Evolutionary conservation across 768 basidiomycete genomes (phyloP).

Genomic region (Trametes maxima): DNA sequence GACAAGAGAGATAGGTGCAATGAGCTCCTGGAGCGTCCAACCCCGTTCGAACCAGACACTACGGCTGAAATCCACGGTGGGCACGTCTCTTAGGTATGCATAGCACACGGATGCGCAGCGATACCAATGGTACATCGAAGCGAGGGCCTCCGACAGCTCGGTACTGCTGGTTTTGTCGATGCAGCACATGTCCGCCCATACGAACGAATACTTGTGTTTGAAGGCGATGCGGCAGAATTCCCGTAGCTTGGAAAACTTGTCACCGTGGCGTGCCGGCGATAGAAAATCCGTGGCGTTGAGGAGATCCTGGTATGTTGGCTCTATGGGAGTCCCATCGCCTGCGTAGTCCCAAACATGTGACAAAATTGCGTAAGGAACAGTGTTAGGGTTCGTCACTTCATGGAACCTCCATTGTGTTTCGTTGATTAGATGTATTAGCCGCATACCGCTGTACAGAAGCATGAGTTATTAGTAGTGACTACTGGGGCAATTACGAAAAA

Average conservation of each 20-base stretch:
- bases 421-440: no score
- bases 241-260: not conserved
- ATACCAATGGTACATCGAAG: not conserved
- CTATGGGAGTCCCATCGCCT: not conserved
- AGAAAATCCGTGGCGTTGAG: not conserved
- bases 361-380: not conserved
- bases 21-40: not conserved
- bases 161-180: not conserved
- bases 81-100: not conserved
- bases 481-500: no score
- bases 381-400: not conserved
- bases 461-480: no score
- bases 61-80: not conserved
- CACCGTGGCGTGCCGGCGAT: no score
- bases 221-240: not conserved
- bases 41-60: not conserved
- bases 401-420: not conserved
- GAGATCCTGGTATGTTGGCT: not conserved
- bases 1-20: not conserved
- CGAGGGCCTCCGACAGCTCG: not conserved
- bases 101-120: not conserved
- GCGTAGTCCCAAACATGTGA: not conserved
- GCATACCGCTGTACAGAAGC: no score
- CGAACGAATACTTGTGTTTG: not conserved
- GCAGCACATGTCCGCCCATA: not conserved